Evolutionary conservation across 2,329 filamentous ascomycete species (phyloP).

Genomic region (Stachybotrys echinatus): DNA sequence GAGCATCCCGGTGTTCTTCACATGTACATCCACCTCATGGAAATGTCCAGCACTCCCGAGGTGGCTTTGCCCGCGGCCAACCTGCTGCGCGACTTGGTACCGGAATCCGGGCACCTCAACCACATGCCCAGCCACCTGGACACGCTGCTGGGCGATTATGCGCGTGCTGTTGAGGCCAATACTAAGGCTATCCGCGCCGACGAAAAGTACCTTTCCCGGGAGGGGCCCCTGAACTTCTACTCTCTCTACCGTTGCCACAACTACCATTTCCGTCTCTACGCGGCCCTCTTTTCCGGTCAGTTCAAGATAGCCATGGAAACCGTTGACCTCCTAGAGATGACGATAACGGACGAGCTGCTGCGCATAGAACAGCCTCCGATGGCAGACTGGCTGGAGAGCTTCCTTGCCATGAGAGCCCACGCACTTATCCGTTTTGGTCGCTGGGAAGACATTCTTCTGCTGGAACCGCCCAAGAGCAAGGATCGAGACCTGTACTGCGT

Average conservation of each 20-base stretch:
- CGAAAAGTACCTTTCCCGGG: slow-evolving; percentile 54
- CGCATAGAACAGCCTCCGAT: slow-evolving; percentile 63
- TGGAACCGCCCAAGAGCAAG: slow-evolving; percentile 51
- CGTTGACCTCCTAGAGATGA: slow-evolving; percentile 51
- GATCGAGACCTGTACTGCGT: slow-evolving; percentile 61
- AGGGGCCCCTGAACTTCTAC: slow-evolving; percentile 67
- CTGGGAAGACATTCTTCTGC: slow-evolving; percentile 60
- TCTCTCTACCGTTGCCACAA: slow-evolving; percentile 71
- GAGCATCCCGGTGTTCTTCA: slow-evolving; percentile 67
- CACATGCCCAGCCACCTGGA: slow-evolving; percentile 70
- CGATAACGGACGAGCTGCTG: slow-evolving; percentile 59
- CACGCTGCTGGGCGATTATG: slow-evolving; percentile 67
- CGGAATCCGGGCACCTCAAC: slow-evolving; percentile 64
- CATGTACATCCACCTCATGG: slow-evolving; percentile 72
- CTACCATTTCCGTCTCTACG: slow-evolving; percentile 71
- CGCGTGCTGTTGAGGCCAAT: slow-evolving; percentile 61
- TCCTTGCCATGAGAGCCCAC: slow-evolving; percentile 62
- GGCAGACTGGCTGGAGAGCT: slow-evolving; percentile 74
- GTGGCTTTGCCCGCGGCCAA: slow-evolving; percentile 56
- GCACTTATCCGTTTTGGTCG: slow-evolving; percentile 67
- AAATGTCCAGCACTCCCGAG: slow-evolving; percentile 67
- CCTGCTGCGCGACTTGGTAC: slow-evolving; percentile 56
- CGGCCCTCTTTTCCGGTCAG: slow-evolving; percentile 71
- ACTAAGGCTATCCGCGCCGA: slow-evolving; percentile 62
- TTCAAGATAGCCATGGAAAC: slow-evolving; percentile 58